Percentiles rank a stretch among this genome's conserved stretches.
phyloP scores from a whole-genome alignment of 2,329 filamentous ascomycete species.

The Pseudogymnoascus sp. region DNA sequence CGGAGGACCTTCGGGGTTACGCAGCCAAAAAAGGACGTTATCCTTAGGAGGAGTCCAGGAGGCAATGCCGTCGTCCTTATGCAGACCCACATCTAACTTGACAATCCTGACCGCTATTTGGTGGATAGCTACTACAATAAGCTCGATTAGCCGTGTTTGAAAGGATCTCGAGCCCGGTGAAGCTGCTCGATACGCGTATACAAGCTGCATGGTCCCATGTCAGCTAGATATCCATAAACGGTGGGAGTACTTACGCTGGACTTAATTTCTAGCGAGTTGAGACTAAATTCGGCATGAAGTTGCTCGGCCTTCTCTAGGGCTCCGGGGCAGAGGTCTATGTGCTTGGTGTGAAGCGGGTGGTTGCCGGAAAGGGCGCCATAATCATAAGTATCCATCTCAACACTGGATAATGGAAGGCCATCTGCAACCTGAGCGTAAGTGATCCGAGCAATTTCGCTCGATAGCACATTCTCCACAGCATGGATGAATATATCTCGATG shows the following conservation, averaged over 20 bases:
- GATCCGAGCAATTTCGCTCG: conserved; percentile 13
- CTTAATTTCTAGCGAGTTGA: neutral
- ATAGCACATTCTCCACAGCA: conserved; percentile 13
- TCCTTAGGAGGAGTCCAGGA: conserved; percentile 19
- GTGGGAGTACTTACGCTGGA: too few species aligned
- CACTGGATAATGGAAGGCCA: conserved; percentile 14
- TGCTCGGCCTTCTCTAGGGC: conserved; percentile 10
- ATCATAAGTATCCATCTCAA: conserved; percentile 7
- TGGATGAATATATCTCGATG: conserved; percentile 12
- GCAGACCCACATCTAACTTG: conserved; percentile 16
- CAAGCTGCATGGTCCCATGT: conserved; percentile 15
- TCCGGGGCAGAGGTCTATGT: conserved; percentile 17
- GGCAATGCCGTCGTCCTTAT: conserved; percentile 21
- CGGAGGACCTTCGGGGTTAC: neutral
- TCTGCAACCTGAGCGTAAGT: conserved; percentile 21
- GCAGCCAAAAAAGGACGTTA: conserved; percentile 1
- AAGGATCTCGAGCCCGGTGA: conserved; percentile 17
- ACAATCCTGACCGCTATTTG: conserved; percentile 24
- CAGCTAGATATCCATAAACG: too few species aligned
- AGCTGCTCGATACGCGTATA: conserved; percentile 21
- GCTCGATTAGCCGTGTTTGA: conserved; percentile 26
- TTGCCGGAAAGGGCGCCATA: neutral
- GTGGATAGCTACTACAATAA: conserved; percentile 25
- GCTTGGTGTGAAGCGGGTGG: conserved; percentile 16
- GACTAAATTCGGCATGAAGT: neutral